Base-by-base conservation (phyloP, 1,284 basidiomycete genomes). In the Agaricales sp. region DNA sequence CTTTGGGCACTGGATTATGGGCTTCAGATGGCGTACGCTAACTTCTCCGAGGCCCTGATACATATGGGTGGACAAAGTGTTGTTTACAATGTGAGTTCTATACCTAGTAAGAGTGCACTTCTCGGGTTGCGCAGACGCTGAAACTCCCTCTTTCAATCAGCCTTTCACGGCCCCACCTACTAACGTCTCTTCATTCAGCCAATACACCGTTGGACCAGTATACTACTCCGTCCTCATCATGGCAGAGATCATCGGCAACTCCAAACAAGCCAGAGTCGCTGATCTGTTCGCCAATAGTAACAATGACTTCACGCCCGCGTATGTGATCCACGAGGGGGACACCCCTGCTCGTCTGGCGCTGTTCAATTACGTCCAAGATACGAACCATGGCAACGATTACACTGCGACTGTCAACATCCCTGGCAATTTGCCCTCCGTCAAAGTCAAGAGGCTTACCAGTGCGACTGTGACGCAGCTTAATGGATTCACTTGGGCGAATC, bases 401-500 rank as follows among this genome's bases (percentile, higher is more conserved):
- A 73, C 67, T 0, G 77, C 67, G 41, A 43, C 41, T 21, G 20
- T 16, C 41, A 21, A 19, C 11, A 19, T 21, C 8, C 13, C 13
- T 43, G 41, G 41, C 24, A 39, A 20, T 41, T 2, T 24, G 4
- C 16, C n/a, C 3, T 43, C 16, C 14, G 14, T 16, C 16, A 4
- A 14, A 3, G 41, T 25, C n/a, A n/a, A 14, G 19, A 4, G n/a
- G 22, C 39, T 41, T 50, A 2, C 14, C 35, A 48, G 41, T 43
- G 20, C 11, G 13, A 43, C n/a, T 8, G 41, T 43, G 78, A 86
- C 2, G 66, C 75, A 2, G 74, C 78, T 53, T 86, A 84, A 58
- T 70, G 69, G 54, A 82, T 86, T 61, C 78, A 87, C 79, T 1
- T 91, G 87, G 86, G 79, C 76, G 23, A 73, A 73, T 1, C 80